A percentile compares a stretch with the other conserved stretches of the same genome.
phyloP scores from a whole-genome alignment of 2,329 filamentous ascomycete genomes.

The Tothia fuscella region DNA sequence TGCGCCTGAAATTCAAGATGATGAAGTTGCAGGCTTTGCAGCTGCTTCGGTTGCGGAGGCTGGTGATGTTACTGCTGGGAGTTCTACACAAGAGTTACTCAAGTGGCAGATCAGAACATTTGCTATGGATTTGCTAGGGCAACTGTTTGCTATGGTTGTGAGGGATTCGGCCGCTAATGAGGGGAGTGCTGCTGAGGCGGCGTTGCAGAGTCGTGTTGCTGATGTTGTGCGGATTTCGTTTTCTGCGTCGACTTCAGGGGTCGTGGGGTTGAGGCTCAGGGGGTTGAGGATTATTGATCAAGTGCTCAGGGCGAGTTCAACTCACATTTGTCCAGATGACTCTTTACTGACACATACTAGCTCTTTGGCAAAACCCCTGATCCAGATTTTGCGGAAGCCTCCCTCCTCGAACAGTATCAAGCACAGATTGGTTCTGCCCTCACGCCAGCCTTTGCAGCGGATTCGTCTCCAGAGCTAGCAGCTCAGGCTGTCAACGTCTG shows the following conservation, averaged over 20 bases:
- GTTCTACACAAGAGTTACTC: slow-evolving; percentile 64
- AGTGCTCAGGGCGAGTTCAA: slow-evolving; percentile 54
- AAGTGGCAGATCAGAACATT: slow-evolving; percentile 95
- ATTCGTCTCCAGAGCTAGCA: slow-evolving; percentile 90
- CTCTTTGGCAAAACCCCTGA: slow-evolving; percentile 94
- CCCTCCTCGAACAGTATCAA: slow-evolving; percentile 94
- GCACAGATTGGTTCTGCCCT: slow-evolving; percentile 94
- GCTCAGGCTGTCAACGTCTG: slow-evolving; percentile 96
- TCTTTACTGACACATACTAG: slow-evolving; percentile 20
- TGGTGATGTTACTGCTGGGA: slow-evolving; percentile 26
- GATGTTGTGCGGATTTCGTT: slow-evolving; percentile 96
- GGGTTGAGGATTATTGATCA: slow-evolving; percentile 90
- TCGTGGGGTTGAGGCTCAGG: slow-evolving; percentile 79
- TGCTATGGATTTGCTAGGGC: slow-evolving; percentile 77
- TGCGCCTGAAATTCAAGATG: slow-evolving; percentile 76
- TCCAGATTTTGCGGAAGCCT: slow-evolving; percentile 94
- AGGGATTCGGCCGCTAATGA: slow-evolving; percentile 65
- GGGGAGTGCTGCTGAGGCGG: slow-evolving; percentile 63
- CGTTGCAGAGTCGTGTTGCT: slow-evolving; percentile 70
- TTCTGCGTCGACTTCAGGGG: slow-evolving; percentile 87
- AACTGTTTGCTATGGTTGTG: slow-evolving; percentile 66
- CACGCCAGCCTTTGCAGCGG: slow-evolving; percentile 88
- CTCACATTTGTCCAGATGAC: not conserved
- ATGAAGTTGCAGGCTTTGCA: slow-evolving; percentile 93
- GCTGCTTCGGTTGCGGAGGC: slow-evolving; percentile 50